Base-by-base conservation (phyloP, 768 basidiomycete genomes). In the Auricularia sp. region DNA sequence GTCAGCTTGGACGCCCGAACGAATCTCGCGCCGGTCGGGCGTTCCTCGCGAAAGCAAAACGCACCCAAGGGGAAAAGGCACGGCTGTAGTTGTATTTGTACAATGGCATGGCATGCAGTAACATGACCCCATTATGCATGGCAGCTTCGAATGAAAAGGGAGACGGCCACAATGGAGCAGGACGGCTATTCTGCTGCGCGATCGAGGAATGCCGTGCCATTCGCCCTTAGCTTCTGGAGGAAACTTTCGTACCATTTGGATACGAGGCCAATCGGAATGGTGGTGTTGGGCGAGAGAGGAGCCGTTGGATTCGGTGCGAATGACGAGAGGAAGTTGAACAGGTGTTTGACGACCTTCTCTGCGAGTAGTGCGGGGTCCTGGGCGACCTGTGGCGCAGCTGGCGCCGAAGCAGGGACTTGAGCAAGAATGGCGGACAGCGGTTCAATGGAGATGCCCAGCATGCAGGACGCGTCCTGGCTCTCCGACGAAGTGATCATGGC, bases 391-490 rank as follows among this genome's bases (percentile, higher is more conserved):
- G 47, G 47, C 0, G 66, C 44, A 59, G 63, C 66, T 10, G 71
- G 62, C 10, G 70, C 72, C 70, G 64, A 72, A 33, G 62, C 76
- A 51, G 72, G 74, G 59, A 90, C 73, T 68, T 93, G 86, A 0
- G 78, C 71, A 47, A 82, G 77, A 62, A 94, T 86, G 29, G 80
- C 74, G 0, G 78, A 68, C 7, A 93, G 77, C 6, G 91, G 89
- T 74, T 93, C 92, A 72, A 93, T 82, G 12, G 91, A 80, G 64
- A 95, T 77, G 1, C 93, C 93, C 6, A 94, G 83, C 64, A 88
- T 80, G 33, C 89, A 90, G 0, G 84, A 87, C 35, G 88, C 84
- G 56, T 83, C 83, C 23, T 42, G 39, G 39, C 39, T 14, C 39
- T 63, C 64, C 14, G 66, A 67, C 0, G 56, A 29, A 10, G 23